Evolutionary conservation across 805 yeast genomes (phyloP), one percentile per base, ranked within the genome.

Genomic region (Sugiyamaella smithiae): DNA sequence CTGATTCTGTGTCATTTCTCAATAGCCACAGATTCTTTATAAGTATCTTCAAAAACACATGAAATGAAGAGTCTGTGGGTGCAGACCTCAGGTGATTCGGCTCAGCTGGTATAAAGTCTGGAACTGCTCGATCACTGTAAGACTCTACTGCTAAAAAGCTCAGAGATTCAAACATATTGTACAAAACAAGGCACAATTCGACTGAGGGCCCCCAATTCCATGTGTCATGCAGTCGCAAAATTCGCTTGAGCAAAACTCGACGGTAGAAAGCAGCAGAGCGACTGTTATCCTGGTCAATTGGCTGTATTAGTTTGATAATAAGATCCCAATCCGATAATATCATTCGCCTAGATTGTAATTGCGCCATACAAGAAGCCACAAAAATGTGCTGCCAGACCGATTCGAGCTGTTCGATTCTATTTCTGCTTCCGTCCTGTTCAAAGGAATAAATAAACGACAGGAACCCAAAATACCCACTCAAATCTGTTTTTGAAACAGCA

Each of bases 21-120:
- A 40, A 5, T 19, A 28, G 5, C 4, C n/a, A n/a, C 4, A 40
- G 22, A 5, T 12, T 29, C n/a, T 6, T 12, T 6, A 35, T 35
- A 12, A 43, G 16, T 17, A 43, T 20, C 26, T 43, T 43, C 20
- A 43, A 16, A 24, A 32, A 43, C 11, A 43, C 36, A 19, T 43
- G 19, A 43, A 25, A 43, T 3, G 8, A 12, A 16, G 46, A 17
- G 20, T 43, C 46, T 4, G 40, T 43, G 3, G 40, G 33, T 33
- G 16, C 20, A 19, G 22, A 11, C 20, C 22, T 19, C 16, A 35
- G 22, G 3, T 14, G 19, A 14, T 35, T 16, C 9, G 22, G 24
- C n/a, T 4, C 8, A 14, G 35, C 22, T 3, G 5, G 11, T 25
- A 43, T 17, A 28, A 23, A 41, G 3, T 5, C 9, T 9, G 45